Base-by-base conservation (phyloP, 495 filamentous ascomycete species). In the Articulospora tetracladia region DNA sequence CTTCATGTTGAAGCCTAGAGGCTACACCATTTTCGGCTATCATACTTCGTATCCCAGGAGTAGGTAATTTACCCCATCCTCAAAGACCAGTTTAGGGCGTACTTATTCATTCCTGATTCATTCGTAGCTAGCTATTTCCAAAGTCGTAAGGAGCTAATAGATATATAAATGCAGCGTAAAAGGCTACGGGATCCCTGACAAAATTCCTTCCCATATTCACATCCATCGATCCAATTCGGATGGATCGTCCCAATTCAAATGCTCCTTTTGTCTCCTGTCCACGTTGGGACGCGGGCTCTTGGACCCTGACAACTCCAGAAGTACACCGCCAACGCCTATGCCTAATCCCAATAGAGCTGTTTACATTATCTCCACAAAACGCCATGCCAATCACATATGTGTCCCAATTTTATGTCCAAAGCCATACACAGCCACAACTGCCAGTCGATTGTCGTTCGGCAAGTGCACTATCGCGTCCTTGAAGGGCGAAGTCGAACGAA, bases 361-460 rank as follows among this genome's bases (percentile, higher is more conserved):
- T 25, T n/a, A 50, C 23, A 50, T 50, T 50, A 50, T 50, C 4
- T 10, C 20, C 6, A 3, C 47, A 12, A 50, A 27, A 50, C 47
- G 20, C 47, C 47, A 50, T 27, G 4, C 20, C 11, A 50, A n/a
- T 25, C 25, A 4, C 47, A 50, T 8, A 4, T 6, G 17, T 47
- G 4, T 19, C 12, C 47, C 10, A 44, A 34, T 30, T 30, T 56
- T 44, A 61, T 15, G 52, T 57, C 49, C 36, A 55, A 19, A 56
- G 17, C 59, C 59, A 61, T 44, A 54, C 52, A 61, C 59, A 61
- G 13, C 50, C 60, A 36, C 60, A 58, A 50, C 24, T 53, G 17
- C 8, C 25, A 2, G 24, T 7, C 12, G 22, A 1, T 36, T 55
- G 57, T 10, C 54, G 36, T 20, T 58, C 57, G 15, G 20, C 26